Percentiles rank a stretch among this genome's conserved stretches.
phyloP scores from a whole-genome alignment of 2,329 filamentous ascomycete species.

The Bipolaris sorokiniana region DNA sequence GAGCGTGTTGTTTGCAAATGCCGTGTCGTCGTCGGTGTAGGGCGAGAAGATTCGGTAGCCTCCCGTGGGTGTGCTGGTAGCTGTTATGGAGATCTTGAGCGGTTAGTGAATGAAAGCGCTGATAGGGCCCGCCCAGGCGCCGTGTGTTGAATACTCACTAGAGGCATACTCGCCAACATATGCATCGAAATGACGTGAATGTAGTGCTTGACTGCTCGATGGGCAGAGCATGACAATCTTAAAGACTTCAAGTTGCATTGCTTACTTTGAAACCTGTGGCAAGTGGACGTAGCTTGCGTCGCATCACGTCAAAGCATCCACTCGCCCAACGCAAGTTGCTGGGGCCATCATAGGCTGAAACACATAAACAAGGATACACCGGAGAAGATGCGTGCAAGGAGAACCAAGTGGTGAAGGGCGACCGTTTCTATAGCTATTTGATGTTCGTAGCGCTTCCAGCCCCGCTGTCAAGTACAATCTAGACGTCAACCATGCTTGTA shows the following conservation, averaged over 20 bases:
- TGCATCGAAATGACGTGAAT: conserved; percentile 5
- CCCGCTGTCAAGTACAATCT: conserved; percentile 40
- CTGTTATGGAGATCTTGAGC: conserved; percentile 27
- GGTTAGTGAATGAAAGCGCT: conserved; percentile 23
- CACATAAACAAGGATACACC: conserved; percentile 19
- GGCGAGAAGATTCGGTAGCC: conserved; percentile 36
- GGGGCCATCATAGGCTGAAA: conserved; percentile 36
- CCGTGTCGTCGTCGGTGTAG: conserved; percentile 35
- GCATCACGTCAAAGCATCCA: conserved; percentile 29
- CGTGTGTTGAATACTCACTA: conserved; percentile 29
- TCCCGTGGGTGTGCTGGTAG: conserved; percentile 22
- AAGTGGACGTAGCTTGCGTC: conserved; percentile 26
- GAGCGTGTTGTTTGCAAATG: conserved; percentile 35
- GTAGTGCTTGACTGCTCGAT: conserved; percentile 6
- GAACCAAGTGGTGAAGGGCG: conserved; percentile 34
- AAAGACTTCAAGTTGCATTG: conserved; percentile 23
- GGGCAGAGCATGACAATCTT: conserved; percentile 21
- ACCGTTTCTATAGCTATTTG: conserved; percentile 45
- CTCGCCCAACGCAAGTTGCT: conserved; percentile 25
- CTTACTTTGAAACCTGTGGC: conserved; percentile 35
- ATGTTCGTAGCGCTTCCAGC: conserved; percentile 42
- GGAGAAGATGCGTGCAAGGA: conserved; percentile 20
- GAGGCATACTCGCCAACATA: conserved; percentile 29
- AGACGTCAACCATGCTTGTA: conserved; percentile 24
- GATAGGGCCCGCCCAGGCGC: conserved; percentile 28